phyloP scores from a whole-genome alignment of 306 rosid genomes.

The Quercus bicolor region DNA sequence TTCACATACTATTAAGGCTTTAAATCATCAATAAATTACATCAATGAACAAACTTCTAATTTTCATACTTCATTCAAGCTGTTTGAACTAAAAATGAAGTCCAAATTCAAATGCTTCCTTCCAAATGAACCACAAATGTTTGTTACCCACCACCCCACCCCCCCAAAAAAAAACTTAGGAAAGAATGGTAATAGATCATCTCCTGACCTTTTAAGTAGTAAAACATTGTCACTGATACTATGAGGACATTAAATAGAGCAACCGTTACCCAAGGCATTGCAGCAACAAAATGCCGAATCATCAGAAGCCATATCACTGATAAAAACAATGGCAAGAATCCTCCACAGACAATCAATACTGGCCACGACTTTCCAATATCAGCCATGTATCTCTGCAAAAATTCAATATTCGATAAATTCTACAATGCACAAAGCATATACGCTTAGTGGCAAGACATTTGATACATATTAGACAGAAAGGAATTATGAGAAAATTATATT shows the following conservation, averaged over 20 bases:
- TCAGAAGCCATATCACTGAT: constrained; percentile 87
- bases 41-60: not conserved
- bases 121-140: not conserved
- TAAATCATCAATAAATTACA: not conserved
- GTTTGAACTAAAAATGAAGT: not conserved
- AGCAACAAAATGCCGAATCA: constrained; percentile 92
- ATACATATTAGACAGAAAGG: not conserved
- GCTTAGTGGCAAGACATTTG: constrained; percentile 9
- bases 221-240: constrained; percentile 76
- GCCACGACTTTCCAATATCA: constrained; percentile 95
- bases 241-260: constrained; percentile 69
- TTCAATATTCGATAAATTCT: constrained; percentile 3
- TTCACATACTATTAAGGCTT: not conserved
- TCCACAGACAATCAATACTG: constrained; percentile 92
- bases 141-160: not conserved
- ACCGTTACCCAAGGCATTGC: constrained; percentile 99
- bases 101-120: not conserved
- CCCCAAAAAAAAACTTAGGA: not conserved
- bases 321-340: constrained; percentile 86
- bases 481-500: not conserved
- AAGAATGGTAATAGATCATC: constrained; percentile 2
- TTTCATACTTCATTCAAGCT: not conserved
- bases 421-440: not conserved
- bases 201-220: constrained; percentile 83
- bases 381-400: constrained; percentile 91